A percentile compares a stretch with the other conserved stretches of the same genome.
These are phyloP conservation scores for Firmiana major DNA, from an alignment of 345 rosid species.

Conservation along the genomic window DNA sequence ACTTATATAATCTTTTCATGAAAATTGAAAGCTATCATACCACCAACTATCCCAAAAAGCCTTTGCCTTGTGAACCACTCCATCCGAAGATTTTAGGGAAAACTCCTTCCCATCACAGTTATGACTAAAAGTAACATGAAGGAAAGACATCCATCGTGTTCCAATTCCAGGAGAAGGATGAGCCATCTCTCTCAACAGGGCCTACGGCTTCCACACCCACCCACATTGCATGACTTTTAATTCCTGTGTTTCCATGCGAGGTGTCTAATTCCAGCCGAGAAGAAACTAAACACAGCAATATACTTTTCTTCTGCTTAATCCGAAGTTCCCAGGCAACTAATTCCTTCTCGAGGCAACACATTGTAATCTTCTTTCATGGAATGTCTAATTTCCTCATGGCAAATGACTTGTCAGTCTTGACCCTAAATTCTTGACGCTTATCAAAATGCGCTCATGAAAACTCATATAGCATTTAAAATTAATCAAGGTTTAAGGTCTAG, in stretches of 20 bases:
- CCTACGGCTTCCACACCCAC: slow-evolving; percentile 11
- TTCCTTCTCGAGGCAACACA: background rate
- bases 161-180: background rate
- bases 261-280: slow-evolving; percentile 6
- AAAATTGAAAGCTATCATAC: too few relatives aligned
- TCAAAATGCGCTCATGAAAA: background rate
- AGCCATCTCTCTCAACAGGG: slow-evolving; percentile 4
- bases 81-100: too few relatives aligned
- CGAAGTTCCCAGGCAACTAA: slow-evolving; percentile 19
- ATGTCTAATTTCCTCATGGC: background rate
- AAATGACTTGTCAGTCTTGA: slow-evolving; percentile 7
- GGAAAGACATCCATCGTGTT: slow-evolving; percentile 12
- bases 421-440: background rate
- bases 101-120: too few relatives aligned
- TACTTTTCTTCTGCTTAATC: background rate
- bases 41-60: too few relatives aligned
- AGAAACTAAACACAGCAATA: background rate
- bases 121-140: background rate
- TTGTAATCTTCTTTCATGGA: background rate
- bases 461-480: too few relatives aligned
- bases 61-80: too few relatives aligned
- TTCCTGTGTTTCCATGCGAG: slow-evolving; percentile 16
- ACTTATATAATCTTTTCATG: too few relatives aligned
- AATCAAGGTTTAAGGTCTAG: too few relatives aligned
- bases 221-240: background rate